Evolutionary conservation across 495 filamentous ascomycete species (phyloP), one percentile per base, ranked within the genome.

Genomic region (Xeromyces bisporus): DNA sequence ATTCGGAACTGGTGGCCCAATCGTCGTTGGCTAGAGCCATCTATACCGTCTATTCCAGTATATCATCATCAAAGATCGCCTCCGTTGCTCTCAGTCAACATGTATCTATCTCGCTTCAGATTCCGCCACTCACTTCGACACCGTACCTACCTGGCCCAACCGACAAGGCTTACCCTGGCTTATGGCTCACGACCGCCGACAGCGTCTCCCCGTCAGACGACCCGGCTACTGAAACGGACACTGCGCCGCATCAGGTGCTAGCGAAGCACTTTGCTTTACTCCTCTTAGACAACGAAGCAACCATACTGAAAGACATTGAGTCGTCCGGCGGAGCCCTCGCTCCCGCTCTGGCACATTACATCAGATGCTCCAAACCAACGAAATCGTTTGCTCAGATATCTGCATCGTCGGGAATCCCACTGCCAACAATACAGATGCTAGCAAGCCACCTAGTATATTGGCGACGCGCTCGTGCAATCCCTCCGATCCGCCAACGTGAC

Each of bases 381-480:
- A 73, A 89, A 40, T 92, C 83, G 6, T 84, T 86, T 52, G 59
- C 76, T 13, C 81, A 89, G 47, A 77, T 92, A 13, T 78, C 78
- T 13, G 69, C 73, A 14, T 66, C 62, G 23, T 75, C 79, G 26
- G 63, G 71, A 6, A 77, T 94, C 21, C 68, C 79, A 2, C 66
- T 89, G 5, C 56, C 67, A 3, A 79, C 89, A 21, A 77, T 94
- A 37, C 79, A 85, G 35, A 69, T 78, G 44, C 72, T 91, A 29
- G 83, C 85, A 7, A 75, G 79, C 27, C 87, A 96, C 53, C 73
- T 97, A 30, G 83, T 96, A 25, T 91, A 87, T 57, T 94, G 85
- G 84, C 71, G 89, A 18, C 75, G 83, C 30, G 89, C 86, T 21
- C 78, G 87, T 23, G 77, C 86, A 17, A 92, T 97, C 35, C 81